A percentile compares a stretch with the other conserved stretches of the same genome.
These are phyloP conservation scores for Pneumocystis wakefieldiae DNA, from an alignment of 1,139 yeast species.

Conservation along the genomic window DNA sequence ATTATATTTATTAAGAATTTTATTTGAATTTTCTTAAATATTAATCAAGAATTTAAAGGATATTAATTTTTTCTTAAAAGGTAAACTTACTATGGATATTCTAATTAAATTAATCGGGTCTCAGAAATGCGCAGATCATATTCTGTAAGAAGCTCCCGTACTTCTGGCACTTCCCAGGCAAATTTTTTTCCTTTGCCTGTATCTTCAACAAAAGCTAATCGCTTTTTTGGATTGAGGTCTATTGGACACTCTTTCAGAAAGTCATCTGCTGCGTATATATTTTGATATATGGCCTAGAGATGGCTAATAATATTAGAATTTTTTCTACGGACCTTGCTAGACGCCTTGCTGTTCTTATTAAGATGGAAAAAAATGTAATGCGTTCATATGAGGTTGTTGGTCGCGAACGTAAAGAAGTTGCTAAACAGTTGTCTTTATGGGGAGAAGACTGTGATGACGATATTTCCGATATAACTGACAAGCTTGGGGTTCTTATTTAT, in stretches of 20 bases:
- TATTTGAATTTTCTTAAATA: background rate
- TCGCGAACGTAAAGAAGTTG: constrained; percentile 90
- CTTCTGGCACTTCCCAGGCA: constrained; percentile 92
- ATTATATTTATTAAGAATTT: background rate
- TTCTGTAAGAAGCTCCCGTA: constrained; percentile 85
- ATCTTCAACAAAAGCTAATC: constrained; percentile 58
- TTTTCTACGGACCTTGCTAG: constrained; percentile 51
- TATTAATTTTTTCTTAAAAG: background rate
- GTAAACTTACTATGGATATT: background rate
- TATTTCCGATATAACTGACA: constrained; percentile 91
- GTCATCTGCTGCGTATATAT: constrained; percentile 47
- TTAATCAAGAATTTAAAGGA: background rate
- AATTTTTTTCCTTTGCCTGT: constrained; percentile 93
- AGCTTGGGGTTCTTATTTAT: constrained; percentile 85
- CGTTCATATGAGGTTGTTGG: constrained; percentile 87
- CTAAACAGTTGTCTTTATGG: constrained; percentile 91
- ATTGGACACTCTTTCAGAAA: constrained; percentile 64
- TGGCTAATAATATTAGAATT: background rate
- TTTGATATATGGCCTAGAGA: background rate
- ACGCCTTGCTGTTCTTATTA: constrained; percentile 76
- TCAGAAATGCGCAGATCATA: constrained; percentile 87
- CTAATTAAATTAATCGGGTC: constrained; percentile 1
- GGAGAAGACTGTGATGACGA: constrained; percentile 98
- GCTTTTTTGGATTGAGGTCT: constrained; percentile 84
- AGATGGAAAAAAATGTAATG: constrained; percentile 93